Base-by-base conservation (phyloP, 2,329 filamentous ascomycete genomes). In the Cadophora sp. region DNA sequence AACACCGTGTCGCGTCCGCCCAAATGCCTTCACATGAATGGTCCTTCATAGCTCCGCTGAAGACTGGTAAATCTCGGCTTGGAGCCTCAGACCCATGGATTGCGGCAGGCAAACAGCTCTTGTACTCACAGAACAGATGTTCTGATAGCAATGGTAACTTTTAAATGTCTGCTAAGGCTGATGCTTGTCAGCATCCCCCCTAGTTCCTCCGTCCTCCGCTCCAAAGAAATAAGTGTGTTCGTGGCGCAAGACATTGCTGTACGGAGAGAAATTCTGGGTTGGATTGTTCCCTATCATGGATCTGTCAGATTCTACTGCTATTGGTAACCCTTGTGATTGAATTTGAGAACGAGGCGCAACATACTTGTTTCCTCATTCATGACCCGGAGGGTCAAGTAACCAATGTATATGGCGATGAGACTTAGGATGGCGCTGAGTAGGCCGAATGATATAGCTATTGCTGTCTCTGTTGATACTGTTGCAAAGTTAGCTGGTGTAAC, bases 201-300 rank as follows among this genome's bases (percentile, higher is more conserved):
- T 13, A 39, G 7, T 11, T 39, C 36, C 11, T 39, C 36, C 36
- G n/a, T 47, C 41, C 20, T 20, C 48, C 39, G n/a, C 16, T n/a
- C 14, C 41, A 20, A 48, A 33, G 39, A 64, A 48, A 43, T 64
- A 39, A 3, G 62, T 64, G 33, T 64, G 62, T 22, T 59, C 62
- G 41, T 64, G 62, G 2, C 43, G 51, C 6, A 50, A 27, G 11
- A 48, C 47, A 16, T 20, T 24, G 13, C 53, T 9, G 51, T 18
- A 24, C 43, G 30, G n/a, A 4, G 36, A 41, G 24, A 18, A 41
- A 43, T 22, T 51, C 24, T 30, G 22, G 22, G 3, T 30, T 18
- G 48, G 14, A 51, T 51, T 2, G 24, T 18, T 7, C 3, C 24
- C 48, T 30, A 6, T 30, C 16, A n/a, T 30, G 27, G 36, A 4